A percentile compares a stretch with the other conserved stretches of the same genome.
phyloP scores from a whole-genome alignment of 225 moss, liverwort and hornwort genomes.

The Marchantia polymorpha region DNA sequence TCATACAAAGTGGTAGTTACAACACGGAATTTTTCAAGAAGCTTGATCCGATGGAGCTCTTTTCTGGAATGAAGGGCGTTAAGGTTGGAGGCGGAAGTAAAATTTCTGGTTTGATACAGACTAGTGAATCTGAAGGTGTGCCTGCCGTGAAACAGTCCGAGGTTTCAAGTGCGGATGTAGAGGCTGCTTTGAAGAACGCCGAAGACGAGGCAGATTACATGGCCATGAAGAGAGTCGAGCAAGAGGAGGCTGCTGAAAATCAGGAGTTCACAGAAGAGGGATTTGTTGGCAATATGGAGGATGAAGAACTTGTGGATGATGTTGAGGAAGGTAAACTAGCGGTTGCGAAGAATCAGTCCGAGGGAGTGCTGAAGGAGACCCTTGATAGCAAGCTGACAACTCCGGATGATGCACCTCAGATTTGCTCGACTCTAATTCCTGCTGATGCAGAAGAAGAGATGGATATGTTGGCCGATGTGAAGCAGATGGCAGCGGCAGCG shows the following conservation, averaged over 20 bases:
- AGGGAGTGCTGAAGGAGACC: constrained; percentile 35
- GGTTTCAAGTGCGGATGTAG: constrained; percentile 92
- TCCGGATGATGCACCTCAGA: constrained; percentile 46
- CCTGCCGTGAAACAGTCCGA: constrained; percentile 44
- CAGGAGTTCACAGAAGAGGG: constrained; percentile 93
- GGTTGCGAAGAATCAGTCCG: constrained; percentile 15
- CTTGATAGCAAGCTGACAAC: constrained; percentile 30
- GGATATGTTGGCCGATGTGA: constrained; percentile 98
- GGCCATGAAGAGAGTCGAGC: constrained; percentile 98
- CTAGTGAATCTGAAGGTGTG: constrained; percentile 15
- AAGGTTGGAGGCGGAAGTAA: constrained; percentile 37
- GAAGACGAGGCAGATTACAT: constrained; percentile 99
- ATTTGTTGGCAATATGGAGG: constrained; percentile 72
- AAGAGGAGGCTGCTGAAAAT: constrained; percentile 91
- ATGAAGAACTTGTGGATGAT: constrained; percentile 87
- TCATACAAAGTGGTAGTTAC: constrained; percentile 97
- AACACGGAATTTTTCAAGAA: constrained; percentile 98
- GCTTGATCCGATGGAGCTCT: constrained; percentile 92
- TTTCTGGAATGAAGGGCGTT: constrained; percentile 85
- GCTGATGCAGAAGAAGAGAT: constrained; percentile 86
- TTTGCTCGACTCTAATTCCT: constrained; percentile 48
- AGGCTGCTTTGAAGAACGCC: constrained; percentile 87
- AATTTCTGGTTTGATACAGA: constrained; percentile 24
- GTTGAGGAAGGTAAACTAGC: constrained; percentile 60
- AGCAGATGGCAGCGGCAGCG: constrained; percentile 95